These are phyloP conservation scores for Triticum dicoccoides DNA, from an alignment of 176 grass and related monocot species.

Conservation along the genomic window DNA sequence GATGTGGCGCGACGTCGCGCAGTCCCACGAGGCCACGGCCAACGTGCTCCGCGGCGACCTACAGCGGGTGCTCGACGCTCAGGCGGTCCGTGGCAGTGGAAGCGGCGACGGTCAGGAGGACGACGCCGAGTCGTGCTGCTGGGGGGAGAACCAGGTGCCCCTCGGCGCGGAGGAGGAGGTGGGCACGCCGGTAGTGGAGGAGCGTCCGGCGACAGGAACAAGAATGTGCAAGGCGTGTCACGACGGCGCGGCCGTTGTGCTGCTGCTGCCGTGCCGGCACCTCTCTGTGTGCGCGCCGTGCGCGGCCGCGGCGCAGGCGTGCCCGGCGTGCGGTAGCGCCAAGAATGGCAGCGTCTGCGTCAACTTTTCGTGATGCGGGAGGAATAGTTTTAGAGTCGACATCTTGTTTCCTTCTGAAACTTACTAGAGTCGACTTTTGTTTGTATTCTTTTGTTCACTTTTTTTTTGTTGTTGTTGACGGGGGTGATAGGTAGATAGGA, in stretches of 20 bases:
- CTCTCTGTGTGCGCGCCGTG: slow-evolving; percentile 65
- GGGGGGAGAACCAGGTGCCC: slow-evolving; percentile 33
- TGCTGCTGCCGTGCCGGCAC: slow-evolving; percentile 77
- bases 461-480: too few species aligned
- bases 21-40: slow-evolving; percentile 50
- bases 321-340: slow-evolving; percentile 24
- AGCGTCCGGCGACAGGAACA: not conserved
- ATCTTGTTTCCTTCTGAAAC: too few species aligned
- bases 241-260: slow-evolving; percentile 33
- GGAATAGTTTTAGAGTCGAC: too few species aligned
- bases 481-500: too few species aligned
- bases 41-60: slow-evolving; percentile 51
- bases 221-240: slow-evolving; percentile 40
- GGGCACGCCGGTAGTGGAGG: not conserved
- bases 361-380: too few species aligned
- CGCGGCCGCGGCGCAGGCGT: slow-evolving; percentile 31
- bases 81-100: not conserved
- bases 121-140: slow-evolving; percentile 67
- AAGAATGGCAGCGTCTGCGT: too few species aligned
- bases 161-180: not conserved
- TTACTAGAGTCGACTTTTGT: too few species aligned
- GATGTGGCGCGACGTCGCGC: slow-evolving; percentile 56
- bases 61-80: slow-evolving; percentile 23
- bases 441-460: too few species aligned
- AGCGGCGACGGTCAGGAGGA: not conserved